Conservation (phyloP, 1,139 yeast species). For the Arxiozyma bovina region DNA sequence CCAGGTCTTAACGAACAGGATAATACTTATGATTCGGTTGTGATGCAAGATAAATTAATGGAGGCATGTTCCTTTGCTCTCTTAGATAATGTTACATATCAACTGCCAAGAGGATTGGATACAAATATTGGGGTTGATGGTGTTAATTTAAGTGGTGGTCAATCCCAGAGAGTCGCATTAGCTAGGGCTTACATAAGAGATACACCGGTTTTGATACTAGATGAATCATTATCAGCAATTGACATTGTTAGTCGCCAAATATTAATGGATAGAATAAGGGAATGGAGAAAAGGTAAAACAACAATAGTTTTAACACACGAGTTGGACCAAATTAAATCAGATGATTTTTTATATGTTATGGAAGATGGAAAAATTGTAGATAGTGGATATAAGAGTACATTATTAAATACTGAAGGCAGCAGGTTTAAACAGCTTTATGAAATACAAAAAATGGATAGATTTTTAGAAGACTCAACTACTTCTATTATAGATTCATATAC, state of each 20-base stretch:
- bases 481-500: not conserved
- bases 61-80: constrained; percentile 48
- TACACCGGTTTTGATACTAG: constrained; percentile 66
- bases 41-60: constrained; percentile 26
- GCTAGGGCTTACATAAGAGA: constrained; percentile 74
- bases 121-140: constrained; percentile 43
- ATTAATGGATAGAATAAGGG: constrained; percentile 42
- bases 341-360: constrained; percentile 51
- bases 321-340: constrained; percentile 41
- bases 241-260: constrained; percentile 43
- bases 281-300: constrained; percentile 60
- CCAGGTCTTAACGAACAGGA: constrained; percentile 10
- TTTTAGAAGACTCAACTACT: not conserved
- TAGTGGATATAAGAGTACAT: constrained; percentile 34
- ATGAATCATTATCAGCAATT: constrained; percentile 79
- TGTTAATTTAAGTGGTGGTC: constrained; percentile 77
- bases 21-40: constrained; percentile 10
- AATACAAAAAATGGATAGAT: constrained; percentile 3
- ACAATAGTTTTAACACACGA: constrained; percentile 82
- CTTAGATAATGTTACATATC: constrained; percentile 39
- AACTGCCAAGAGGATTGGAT: constrained; percentile 46
- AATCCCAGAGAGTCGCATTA: constrained; percentile 68
- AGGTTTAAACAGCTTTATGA: constrained; percentile 5
- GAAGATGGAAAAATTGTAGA: constrained; percentile 48
- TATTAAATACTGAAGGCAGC: constrained; percentile 18